A percentile compares a stretch with the other conserved stretches of the same genome.
phyloP scores from a whole-genome alignment of 2,329 filamentous ascomycete genomes.

The Zasmidium angulare region DNA sequence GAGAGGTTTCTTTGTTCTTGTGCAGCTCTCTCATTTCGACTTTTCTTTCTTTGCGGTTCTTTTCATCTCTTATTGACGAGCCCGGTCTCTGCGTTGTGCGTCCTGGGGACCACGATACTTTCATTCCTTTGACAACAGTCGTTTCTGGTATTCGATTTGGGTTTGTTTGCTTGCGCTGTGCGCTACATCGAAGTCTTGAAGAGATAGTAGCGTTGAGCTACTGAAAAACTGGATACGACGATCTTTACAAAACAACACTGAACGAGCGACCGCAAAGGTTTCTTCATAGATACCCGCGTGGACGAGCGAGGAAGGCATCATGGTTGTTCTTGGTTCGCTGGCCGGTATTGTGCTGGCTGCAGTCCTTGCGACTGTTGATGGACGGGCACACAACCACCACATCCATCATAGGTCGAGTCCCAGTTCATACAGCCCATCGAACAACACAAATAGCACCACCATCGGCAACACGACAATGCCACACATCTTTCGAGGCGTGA shows the following conservation, averaged over 20 bases:
- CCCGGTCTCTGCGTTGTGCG: not conserved
- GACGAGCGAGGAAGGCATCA: not conserved
- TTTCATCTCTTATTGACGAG: not conserved
- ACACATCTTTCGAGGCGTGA: constrained; percentile 34
- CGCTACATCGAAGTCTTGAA: not conserved
- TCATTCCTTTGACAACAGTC: not conserved
- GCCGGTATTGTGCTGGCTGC: not conserved
- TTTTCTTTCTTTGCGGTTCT: not conserved
- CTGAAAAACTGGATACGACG: too few relatives aligned
- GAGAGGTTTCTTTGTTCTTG: not conserved
- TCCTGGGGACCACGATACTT: constrained; percentile 1
- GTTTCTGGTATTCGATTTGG: not conserved
- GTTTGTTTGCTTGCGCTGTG: not conserved
- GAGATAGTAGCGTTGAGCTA: too few relatives aligned
- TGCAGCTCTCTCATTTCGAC: not conserved
- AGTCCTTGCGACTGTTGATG: not conserved
- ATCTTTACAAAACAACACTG: too few relatives aligned
- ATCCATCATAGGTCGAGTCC: not conserved
- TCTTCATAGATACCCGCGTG: too few relatives aligned
- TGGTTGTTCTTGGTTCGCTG: not conserved
- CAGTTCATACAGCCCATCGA: not conserved
- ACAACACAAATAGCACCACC: not conserved
- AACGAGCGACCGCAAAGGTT: too few relatives aligned
- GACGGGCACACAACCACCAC: not conserved
- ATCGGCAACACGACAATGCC: constrained; percentile 5